Evolutionary conservation across 2,329 filamentous ascomycete species (phyloP).

Genomic region (Hymenoscyphus fructigenus): DNA sequence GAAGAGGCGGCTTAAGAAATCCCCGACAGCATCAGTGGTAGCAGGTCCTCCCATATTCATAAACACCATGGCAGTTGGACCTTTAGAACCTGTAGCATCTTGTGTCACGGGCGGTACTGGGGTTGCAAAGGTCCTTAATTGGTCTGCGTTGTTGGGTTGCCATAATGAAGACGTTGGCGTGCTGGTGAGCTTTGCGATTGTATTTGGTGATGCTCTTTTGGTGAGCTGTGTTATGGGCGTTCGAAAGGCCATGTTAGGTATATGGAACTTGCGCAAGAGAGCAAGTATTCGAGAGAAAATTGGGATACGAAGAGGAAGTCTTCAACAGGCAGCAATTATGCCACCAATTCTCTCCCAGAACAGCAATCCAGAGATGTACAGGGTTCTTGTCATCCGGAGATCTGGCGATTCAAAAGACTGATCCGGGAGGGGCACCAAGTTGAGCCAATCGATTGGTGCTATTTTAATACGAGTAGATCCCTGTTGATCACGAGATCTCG

Average conservation of each 20-base stretch:
- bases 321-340: not conserved
- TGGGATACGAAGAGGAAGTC: not conserved
- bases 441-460: not conserved
- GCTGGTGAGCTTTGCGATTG: constrained; percentile 31
- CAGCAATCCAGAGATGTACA: not conserved
- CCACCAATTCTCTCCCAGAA: not conserved
- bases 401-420: not conserved
- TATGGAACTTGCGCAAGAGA: not conserved
- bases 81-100: constrained; percentile 66
- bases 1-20: constrained; percentile 89
- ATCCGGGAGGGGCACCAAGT: not conserved
- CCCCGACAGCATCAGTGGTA: constrained; percentile 81
- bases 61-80: constrained; percentile 96
- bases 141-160: constrained; percentile 35
- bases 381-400: not conserved
- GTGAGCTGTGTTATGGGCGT: constrained; percentile 35
- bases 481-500: not conserved
- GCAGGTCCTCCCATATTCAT: constrained; percentile 98
- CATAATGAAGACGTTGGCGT: constrained; percentile 38
- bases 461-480: not conserved
- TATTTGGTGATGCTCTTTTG: constrained; percentile 32
- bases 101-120: constrained; percentile 77
- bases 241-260: constrained; percentile 45
- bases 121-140: constrained; percentile 55
- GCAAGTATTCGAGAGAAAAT: not conserved